Percentiles rank a stretch among this genome's conserved stretches.
Evolutionary conservation across 495 filamentous ascomycete genomes (phyloP).

Genomic region (Xylaria grammica): DNA sequence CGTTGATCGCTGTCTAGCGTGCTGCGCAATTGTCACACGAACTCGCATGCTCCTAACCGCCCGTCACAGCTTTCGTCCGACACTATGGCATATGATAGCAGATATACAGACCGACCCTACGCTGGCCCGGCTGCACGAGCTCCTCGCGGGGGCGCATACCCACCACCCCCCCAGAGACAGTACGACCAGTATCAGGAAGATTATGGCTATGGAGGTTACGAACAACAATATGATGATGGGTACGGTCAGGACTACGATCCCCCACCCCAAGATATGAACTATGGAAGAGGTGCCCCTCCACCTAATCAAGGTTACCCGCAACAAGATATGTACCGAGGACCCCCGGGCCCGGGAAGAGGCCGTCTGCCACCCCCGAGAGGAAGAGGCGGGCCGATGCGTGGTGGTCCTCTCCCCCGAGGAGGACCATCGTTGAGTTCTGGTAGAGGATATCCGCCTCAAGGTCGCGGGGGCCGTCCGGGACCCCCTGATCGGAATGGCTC

Average conservation of each 20-base stretch:
- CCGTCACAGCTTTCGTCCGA: background rate
- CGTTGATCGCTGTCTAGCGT: slow-evolving; percentile 16
- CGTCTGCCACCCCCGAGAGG: slow-evolving; percentile 45
- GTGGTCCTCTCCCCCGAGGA: slow-evolving; percentile 38
- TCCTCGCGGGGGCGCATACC: slow-evolving; percentile 37
- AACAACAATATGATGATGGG: slow-evolving; percentile 51
- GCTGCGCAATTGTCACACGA: background rate
- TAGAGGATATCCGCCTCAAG: slow-evolving; percentile 47
- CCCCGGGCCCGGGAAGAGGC: slow-evolving; percentile 45
- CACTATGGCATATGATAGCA: slow-evolving; percentile 53
- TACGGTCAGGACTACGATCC: slow-evolving; percentile 46
- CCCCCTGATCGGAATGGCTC: slow-evolving; percentile 39
- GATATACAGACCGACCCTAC: slow-evolving; percentile 55
- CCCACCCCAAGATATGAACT: slow-evolving; percentile 53
- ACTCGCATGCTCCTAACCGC: background rate
- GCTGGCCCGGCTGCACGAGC: slow-evolving; percentile 51
- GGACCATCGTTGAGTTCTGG: slow-evolving; percentile 36
- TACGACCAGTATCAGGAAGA: slow-evolving; percentile 57
- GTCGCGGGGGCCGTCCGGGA: slow-evolving; percentile 45
- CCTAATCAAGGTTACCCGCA: slow-evolving; percentile 55
- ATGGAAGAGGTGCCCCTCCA: slow-evolving; percentile 52
- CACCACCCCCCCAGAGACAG: slow-evolving; percentile 57
- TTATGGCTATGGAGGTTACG: slow-evolving; percentile 57
- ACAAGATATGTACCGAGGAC: slow-evolving; percentile 55
- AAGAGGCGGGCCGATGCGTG: slow-evolving; percentile 53